Evolutionary conservation across 208 protist genomes (phyloP).

Genomic region (Leishmania tarentolae): DNA sequence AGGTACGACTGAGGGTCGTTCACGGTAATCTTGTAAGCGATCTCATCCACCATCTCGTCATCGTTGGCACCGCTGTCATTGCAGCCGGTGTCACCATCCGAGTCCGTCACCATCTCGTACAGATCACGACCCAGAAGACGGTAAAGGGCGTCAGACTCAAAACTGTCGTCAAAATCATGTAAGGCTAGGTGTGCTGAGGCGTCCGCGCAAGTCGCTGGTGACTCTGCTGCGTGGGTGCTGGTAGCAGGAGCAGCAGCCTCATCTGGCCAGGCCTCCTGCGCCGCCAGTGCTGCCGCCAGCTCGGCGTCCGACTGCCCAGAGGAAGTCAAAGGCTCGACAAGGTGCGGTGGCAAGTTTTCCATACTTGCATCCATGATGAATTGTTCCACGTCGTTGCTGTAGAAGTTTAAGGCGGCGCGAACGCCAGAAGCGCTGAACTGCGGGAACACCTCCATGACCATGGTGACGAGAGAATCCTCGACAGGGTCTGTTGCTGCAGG

Average conservation of each 20-base stretch:
- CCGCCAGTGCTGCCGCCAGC: constrained; percentile 24
- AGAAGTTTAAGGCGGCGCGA: constrained; percentile 68
- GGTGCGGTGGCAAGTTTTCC: constrained; percentile 84
- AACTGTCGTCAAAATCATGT: constrained; percentile 46
- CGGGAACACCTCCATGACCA: constrained; percentile 87
- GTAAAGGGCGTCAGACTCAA: constrained; percentile 37
- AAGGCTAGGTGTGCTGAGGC: background rate
- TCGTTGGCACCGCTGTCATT: constrained; percentile 10
- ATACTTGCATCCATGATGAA: constrained; percentile 88
- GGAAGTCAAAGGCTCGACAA: constrained; percentile 52
- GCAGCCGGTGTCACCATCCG: constrained; percentile 50
- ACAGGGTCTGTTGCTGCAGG: background rate
- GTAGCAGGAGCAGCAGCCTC: background rate
- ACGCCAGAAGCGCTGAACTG: constrained; percentile 64
- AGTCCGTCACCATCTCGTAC: constrained; percentile 49
- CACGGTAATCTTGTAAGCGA: constrained; percentile 26
- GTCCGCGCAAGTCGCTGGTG: background rate
- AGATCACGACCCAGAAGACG: constrained; percentile 46
- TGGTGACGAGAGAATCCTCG: constrained; percentile 58
- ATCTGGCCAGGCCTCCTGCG: constrained; percentile 4
- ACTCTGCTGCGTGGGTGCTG: background rate
- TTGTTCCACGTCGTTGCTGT: constrained; percentile 89
- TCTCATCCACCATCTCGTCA: constrained; percentile 17
- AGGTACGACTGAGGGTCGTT: constrained; percentile 31
- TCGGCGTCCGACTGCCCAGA: constrained; percentile 18